A percentile compares a stretch with the other conserved stretches of the same genome.
Evolutionary conservation across 495 filamentous ascomycete genomes (phyloP).

Genomic region (Annulohypoxylon maeteangense): DNA sequence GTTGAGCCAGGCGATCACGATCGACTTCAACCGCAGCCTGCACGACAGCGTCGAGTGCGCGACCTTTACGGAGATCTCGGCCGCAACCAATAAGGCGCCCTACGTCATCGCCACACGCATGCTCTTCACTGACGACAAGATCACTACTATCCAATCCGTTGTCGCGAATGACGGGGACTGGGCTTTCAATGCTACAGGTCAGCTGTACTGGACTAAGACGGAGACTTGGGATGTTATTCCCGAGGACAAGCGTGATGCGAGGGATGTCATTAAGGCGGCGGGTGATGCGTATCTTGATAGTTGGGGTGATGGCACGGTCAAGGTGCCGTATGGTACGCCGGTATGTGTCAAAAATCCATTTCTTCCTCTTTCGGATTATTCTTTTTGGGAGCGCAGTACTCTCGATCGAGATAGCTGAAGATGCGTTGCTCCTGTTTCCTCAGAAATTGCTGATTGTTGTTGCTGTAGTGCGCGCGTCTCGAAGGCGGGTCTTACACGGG

Average conservation of each 20-base stretch:
- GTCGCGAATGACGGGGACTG: conserved; percentile 52
- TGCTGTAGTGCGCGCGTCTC: conserved; percentile 52
- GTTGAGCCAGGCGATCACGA: conserved; percentile 49
- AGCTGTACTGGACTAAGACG: conserved; percentile 48
- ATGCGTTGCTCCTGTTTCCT: not conserved
- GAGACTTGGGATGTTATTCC: conserved; percentile 57
- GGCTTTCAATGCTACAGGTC: conserved; percentile 54
- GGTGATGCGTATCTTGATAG: conserved; percentile 60
- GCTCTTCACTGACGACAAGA: conserved; percentile 45
- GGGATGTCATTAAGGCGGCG: conserved; percentile 56
- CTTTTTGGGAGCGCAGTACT: too few relatives aligned
- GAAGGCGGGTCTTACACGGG: conserved; percentile 59
- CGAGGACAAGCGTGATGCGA: conserved; percentile 48
- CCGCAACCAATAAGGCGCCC: conserved; percentile 47
- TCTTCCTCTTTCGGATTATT: too few relatives aligned
- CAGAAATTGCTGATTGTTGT: not conserved
- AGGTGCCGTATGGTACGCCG: conserved; percentile 58
- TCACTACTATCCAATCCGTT: conserved; percentile 50
- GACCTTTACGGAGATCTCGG: conserved; percentile 54
- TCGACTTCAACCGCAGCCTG: conserved; percentile 54
- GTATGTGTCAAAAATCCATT: not conserved
- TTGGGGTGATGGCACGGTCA: conserved; percentile 53
- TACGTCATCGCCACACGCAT: conserved; percentile 55
- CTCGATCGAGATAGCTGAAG: too few relatives aligned
- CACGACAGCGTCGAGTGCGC: conserved; percentile 55